Percentiles rank a stretch among this genome's conserved stretches.
Conservation (phyloP, 768 basidiomycete species). For the Russula earlei region DNA sequence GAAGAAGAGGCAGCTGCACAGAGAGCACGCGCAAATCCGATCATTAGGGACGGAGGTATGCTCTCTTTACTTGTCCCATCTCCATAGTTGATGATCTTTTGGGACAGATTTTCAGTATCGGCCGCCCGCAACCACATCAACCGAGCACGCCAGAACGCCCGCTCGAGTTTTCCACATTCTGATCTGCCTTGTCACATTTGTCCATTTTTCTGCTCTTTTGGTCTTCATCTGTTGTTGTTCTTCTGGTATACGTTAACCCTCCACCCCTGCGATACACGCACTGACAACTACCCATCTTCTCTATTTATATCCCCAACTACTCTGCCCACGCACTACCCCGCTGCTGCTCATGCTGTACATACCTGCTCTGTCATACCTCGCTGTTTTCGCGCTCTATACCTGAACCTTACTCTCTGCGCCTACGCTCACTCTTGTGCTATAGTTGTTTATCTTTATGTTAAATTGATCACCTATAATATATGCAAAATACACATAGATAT, state of each 20-base stretch:
- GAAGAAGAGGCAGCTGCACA: conserved; percentile 48
- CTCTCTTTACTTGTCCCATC: background rate
- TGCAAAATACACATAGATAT: conserved; percentile 15
- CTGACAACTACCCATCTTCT: background rate
- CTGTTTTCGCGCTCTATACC: conserved; percentile 7
- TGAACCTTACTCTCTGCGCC: background rate
- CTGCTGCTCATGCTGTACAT: conserved; percentile 15
- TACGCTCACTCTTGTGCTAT: conserved; percentile 14
- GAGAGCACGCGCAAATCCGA: conserved; percentile 45
- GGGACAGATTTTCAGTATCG: conserved; percentile 58
- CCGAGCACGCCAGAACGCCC: conserved; percentile 38
- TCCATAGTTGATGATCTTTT: background rate
- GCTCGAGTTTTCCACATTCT: conserved; percentile 55
- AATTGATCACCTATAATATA: conserved; percentile 7
- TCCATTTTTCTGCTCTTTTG: background rate
- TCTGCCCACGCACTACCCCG: background rate
- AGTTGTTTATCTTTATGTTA: conserved; percentile 16
- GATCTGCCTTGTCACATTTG: conserved; percentile 13
- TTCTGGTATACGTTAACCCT: conserved; percentile 1
- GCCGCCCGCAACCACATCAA: conserved; percentile 41
- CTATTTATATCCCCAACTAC: conserved; percentile 1
- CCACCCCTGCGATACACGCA: conserved; percentile 1
- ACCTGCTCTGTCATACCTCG: conserved; percentile 15
- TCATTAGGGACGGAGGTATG: conserved; percentile 47
- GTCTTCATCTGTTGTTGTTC: conserved; percentile 9